These are phyloP conservation scores for Rhodotorula sp. DNA, from an alignment of 1,284 basidiomycete genomes.

Conservation along the genomic window DNA sequence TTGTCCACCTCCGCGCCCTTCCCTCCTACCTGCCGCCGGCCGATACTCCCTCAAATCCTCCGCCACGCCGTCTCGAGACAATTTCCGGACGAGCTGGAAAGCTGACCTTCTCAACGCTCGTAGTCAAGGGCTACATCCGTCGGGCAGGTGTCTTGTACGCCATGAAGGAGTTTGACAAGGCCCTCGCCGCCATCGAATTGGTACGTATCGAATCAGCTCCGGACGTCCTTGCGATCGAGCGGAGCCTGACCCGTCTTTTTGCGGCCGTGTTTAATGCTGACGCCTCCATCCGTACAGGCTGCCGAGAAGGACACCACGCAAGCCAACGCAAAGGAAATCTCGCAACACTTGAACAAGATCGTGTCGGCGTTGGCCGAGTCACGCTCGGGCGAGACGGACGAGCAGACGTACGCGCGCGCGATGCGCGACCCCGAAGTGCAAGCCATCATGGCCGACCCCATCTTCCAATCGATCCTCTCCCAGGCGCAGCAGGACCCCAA, in stretches of 20 bases:
- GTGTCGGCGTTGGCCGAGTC: conserved; percentile 78
- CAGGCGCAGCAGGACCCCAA: conserved; percentile 89
- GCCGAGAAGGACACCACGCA: conserved; percentile 69
- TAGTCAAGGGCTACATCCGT: conserved; percentile 93
- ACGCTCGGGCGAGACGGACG: conserved; percentile 83
- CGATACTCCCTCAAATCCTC: too few species aligned
- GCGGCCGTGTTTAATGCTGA: background rate
- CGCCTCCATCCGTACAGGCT: conserved; percentile 52
- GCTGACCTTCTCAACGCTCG: background rate
- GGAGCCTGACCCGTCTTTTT: background rate
- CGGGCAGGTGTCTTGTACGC: conserved; percentile 81
- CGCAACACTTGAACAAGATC: conserved; percentile 72
- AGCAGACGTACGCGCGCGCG: conserved; percentile 87
- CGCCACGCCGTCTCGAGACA: too few species aligned
- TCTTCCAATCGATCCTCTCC: conserved; percentile 87
- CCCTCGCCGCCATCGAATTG: conserved; percentile 73
- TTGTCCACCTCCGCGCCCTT: too few species aligned
- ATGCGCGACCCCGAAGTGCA: conserved; percentile 93
- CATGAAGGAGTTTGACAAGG: conserved; percentile 91
- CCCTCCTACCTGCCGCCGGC: too few species aligned
- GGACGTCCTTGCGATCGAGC: background rate
- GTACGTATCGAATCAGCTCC: conserved; percentile 33
- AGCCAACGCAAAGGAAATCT: conserved; percentile 78
- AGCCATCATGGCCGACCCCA: conserved; percentile 78
- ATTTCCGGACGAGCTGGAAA: background rate